Evolutionary conservation across 164 flowering plant genomes (phyloP).

Genomic region (Liriodendron chinense): DNA sequence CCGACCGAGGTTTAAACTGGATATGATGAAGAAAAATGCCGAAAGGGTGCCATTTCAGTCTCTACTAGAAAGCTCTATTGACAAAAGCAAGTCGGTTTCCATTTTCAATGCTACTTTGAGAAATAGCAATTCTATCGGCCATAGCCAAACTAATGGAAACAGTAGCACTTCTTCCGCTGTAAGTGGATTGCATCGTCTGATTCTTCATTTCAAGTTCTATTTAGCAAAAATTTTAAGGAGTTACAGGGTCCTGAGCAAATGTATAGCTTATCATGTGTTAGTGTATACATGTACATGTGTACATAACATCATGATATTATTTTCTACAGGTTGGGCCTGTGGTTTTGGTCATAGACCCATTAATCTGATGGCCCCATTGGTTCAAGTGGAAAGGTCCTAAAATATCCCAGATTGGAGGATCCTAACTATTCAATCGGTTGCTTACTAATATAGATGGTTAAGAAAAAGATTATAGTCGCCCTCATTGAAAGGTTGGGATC

Average conservation of each 20-base stretch:
- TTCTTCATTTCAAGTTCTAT: not conserved
- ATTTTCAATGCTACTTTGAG: conserved; percentile 18
- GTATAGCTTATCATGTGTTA: no score
- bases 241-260: not conserved
- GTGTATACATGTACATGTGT: no score
- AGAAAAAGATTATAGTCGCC: not conserved
- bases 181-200: conserved; percentile 16
- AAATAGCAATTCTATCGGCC: conserved; percentile 30
- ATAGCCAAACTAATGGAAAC: conserved; percentile 18
- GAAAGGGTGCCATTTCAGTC: conserved; percentile 70
- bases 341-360: not conserved
- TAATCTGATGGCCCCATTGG: not conserved
- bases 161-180: conserved; percentile 24
- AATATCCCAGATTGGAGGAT: not conserved
- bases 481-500: not conserved
- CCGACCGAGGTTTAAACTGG: conserved; percentile 18
- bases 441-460: no score
- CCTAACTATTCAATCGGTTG: not conserved
- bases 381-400: not conserved
- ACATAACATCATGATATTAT: no score
- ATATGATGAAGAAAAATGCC: conserved; percentile 25
- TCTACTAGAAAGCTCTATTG: conserved; percentile 28
- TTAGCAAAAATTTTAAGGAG: not conserved
- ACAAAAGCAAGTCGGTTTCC: conserved; percentile 30
- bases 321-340: not conserved